phyloP scores from a whole-genome alignment of 345 rosid species.

The Acer saccharum region DNA sequence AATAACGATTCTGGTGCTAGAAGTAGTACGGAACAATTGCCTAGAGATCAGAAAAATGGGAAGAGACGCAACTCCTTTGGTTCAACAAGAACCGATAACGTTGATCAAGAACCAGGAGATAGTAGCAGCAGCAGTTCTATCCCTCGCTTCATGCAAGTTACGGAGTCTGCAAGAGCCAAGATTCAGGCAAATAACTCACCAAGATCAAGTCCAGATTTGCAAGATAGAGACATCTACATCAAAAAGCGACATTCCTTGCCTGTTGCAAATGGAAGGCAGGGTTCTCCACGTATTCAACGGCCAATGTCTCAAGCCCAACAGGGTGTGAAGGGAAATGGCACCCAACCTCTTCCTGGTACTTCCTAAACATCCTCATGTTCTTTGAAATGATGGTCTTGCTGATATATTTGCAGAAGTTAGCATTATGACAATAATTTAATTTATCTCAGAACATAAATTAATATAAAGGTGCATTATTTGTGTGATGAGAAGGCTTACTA shows the following conservation, averaged over 20 bases:
- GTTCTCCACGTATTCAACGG: constrained; percentile 78
- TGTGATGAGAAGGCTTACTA: too few relatives aligned
- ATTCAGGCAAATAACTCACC: constrained; percentile 78
- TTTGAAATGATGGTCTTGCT: neutral
- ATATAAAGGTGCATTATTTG: too few relatives aligned
- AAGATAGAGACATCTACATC: constrained; percentile 62
- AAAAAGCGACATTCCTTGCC: constrained; percentile 96
- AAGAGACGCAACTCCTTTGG: constrained; percentile 74
- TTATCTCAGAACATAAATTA: neutral
- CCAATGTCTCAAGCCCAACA: constrained; percentile 65
- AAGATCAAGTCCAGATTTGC: constrained; percentile 90
- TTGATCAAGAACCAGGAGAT: constrained; percentile 74
- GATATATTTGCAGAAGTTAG: neutral
- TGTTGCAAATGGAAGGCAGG: constrained; percentile 81
- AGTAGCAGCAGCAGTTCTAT: constrained; percentile 66
- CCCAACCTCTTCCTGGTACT: constrained; percentile 43
- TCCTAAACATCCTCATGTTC: constrained; percentile 6
- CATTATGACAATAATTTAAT: neutral
- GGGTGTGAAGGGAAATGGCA: constrained; percentile 58
- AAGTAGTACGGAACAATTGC: constrained; percentile 49
- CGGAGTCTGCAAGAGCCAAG: constrained; percentile 94
- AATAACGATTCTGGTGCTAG: constrained; percentile 53
- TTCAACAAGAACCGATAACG: constrained; percentile 41
- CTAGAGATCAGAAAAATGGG: constrained; percentile 63
- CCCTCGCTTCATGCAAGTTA: constrained; percentile 97